These are phyloP conservation scores for Turnera subulata DNA, from an alignment of 345 rosid species.

Conservation along the genomic window DNA sequence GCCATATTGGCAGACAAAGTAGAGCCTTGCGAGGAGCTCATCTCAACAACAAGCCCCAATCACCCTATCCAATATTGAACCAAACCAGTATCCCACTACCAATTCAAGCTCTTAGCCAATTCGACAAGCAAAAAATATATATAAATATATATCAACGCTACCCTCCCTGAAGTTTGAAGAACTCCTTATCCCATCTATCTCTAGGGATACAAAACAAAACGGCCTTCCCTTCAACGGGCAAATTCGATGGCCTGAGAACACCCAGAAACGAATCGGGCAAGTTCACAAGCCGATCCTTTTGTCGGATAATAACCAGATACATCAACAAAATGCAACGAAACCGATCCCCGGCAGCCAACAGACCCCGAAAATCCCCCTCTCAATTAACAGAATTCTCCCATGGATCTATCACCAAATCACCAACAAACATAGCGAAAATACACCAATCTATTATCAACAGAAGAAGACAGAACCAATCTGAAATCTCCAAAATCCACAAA, in stretches of 20 bases:
- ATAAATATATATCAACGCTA: conserved; percentile 25
- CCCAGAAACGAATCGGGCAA: conserved; percentile 41
- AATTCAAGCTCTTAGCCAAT: conserved; percentile 4
- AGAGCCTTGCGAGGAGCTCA: conserved; percentile 73
- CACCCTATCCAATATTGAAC: conserved; percentile 12
- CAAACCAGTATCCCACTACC: conserved; percentile 10
- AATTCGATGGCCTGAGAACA: conserved; percentile 56
- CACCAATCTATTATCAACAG: neutral
- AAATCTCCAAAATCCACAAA: neutral
- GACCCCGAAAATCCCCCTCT: conserved; percentile 21
- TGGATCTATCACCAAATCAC: conserved; percentile 11
- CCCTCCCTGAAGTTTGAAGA: conserved; percentile 55
- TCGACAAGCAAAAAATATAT: conserved; percentile 3
- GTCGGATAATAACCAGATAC: conserved; percentile 50
- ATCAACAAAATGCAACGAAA: conserved; percentile 47
- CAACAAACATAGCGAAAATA: conserved; percentile 1
- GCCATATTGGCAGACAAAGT: conserved; percentile 61
- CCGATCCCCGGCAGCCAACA: conserved; percentile 20
- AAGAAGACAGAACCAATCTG: neutral
- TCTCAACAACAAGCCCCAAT: conserved; percentile 20
- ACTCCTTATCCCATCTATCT: conserved; percentile 89
- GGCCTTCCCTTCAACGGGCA: conserved; percentile 30
- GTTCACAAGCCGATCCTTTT: conserved; percentile 60
- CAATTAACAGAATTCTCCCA: conserved; percentile 21
- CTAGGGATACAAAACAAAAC: conserved; percentile 48